A percentile compares a stretch with the other conserved stretches of the same genome.
Conservation (phyloP, 1,139 yeast genomes). For the Groenewaldozyma auringiensis region DNA sequence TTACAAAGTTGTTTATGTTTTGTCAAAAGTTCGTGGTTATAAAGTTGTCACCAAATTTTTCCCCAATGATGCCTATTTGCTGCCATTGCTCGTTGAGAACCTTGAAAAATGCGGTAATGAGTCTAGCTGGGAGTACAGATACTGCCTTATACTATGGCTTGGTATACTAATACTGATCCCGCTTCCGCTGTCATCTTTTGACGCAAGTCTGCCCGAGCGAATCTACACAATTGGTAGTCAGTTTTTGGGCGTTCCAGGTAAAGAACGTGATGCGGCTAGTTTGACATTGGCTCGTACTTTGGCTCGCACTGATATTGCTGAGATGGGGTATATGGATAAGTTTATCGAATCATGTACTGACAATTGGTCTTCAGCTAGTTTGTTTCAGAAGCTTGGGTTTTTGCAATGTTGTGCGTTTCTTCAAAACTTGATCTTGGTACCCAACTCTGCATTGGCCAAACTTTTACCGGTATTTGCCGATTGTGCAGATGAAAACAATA, state of each 20-base stretch:
- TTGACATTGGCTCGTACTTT: conserved; percentile 37
- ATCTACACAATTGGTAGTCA: conserved; percentile 34
- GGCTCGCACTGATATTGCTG: conserved; percentile 32
- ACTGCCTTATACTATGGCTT: conserved; percentile 64
- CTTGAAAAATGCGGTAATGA: conserved; percentile 9
- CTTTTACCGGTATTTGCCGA: background rate
- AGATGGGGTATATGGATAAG: conserved; percentile 14
- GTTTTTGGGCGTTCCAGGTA: conserved; percentile 39
- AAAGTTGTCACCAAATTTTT: conserved; percentile 53
- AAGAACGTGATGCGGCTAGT: conserved; percentile 42
- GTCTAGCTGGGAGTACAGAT: conserved; percentile 47
- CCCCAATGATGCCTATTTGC: conserved; percentile 49
- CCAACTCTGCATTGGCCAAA: no score
- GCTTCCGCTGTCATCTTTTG: conserved; percentile 46
- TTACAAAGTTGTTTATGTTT: conserved; percentile 39
- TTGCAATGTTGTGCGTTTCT: conserved; percentile 21
- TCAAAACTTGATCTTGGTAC: conserved; percentile 2
- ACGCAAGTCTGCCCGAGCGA: conserved; percentile 29
- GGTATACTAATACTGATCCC: conserved; percentile 64
- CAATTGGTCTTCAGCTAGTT: conserved; percentile 3
- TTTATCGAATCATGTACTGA: conserved; percentile 14
- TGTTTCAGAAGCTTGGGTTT: conserved; percentile 20
- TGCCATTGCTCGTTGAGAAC: conserved; percentile 28
- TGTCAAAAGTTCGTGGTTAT: conserved; percentile 60
- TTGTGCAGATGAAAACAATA: background rate